phyloP scores from a whole-genome alignment of 2,329 filamentous ascomycete genomes.

The Botrytis pseudocinerea region DNA sequence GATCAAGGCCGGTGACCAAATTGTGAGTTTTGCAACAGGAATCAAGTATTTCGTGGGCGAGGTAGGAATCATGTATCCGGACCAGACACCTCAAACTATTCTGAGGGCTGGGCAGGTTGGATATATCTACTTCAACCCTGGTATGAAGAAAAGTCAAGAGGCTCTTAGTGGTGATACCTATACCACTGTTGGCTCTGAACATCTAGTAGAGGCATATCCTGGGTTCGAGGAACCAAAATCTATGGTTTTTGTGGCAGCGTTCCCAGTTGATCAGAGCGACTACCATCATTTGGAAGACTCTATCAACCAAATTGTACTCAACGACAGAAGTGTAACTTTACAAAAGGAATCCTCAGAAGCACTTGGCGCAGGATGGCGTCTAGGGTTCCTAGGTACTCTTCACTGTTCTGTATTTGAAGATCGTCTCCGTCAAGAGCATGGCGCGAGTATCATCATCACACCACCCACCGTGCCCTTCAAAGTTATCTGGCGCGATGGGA shows the following conservation, averaged over 20 bases:
- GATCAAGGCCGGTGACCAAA: slow-evolving; percentile 76
- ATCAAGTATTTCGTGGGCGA: slow-evolving; percentile 92
- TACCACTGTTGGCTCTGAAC: slow-evolving; percentile 76
- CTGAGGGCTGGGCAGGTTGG: slow-evolving; percentile 92
- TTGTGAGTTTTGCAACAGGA: slow-evolving; percentile 86
- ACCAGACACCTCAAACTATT: slow-evolving; percentile 76
- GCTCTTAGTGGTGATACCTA: slow-evolving; percentile 96
- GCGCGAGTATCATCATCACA: slow-evolving; percentile 92
- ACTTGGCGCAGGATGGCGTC: slow-evolving; percentile 86
- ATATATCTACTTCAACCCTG: slow-evolving; percentile 96
- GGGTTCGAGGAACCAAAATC: slow-evolving; percentile 97
- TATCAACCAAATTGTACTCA: slow-evolving; percentile 89
- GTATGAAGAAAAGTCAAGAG: slow-evolving; percentile 96
- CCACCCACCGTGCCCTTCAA: slow-evolving; percentile 94
- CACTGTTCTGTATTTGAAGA: slow-evolving; percentile 99
- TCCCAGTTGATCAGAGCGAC: slow-evolving; percentile 87
- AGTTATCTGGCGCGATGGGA: slow-evolving; percentile 75
- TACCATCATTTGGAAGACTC: slow-evolving; percentile 88
- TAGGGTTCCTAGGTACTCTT: slow-evolving; percentile 93
- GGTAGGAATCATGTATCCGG: slow-evolving; percentile 93
- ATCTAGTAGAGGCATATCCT: slow-evolving; percentile 74
- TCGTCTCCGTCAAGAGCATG: slow-evolving; percentile 89
- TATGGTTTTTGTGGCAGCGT: slow-evolving; percentile 98
- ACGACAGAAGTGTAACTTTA: slow-evolving; percentile 91
- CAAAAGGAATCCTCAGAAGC: slow-evolving; percentile 95